Evolutionary conservation across 768 basidiomycete species (phyloP), one percentile per base, ranked within the genome.

Genomic region (Sistotremastrum niveocremeum): DNA sequence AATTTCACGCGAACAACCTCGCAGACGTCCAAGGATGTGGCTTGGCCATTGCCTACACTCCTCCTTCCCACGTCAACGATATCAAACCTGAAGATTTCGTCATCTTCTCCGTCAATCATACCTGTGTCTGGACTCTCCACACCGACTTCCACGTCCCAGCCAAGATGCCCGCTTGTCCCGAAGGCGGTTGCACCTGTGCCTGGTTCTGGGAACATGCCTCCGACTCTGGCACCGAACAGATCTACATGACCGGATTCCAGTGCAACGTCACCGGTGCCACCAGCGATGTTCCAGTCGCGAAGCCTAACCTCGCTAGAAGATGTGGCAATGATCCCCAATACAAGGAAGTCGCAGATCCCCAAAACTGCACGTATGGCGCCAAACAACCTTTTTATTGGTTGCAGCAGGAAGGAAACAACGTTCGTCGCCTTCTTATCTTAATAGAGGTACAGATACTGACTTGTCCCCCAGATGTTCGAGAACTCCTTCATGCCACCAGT

Each of bases 31-130:
- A 67, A 42, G 79, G 81, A 7, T 84, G 81, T 56, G 75, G 72
- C 1, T 63, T 89, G 33, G 82, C 74, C 0, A 86, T 89, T 51
- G 73, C 81, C n/a, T 86, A 89, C 65, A 78, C 82, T 58, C 20
- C 20, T 20, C 20, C 20, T 20, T 72, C 61, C 51, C 66, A 85
- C 52, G 73, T 68, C 1, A 62, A 57, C 0, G 52, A 69, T 0
- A 71, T 87, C 5, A 60, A 76, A 54, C 82, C 82, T 0, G 72
- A 69, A 39, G 81, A 85, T 61, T 79, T 86, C 54, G 71, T 76
- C 0, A 65, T 86, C 7, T 85, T 86, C 59, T 80, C 76, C 47
- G 72, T 84, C 8, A 84, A 85, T 56, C 78, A 81, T 41, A 79
- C 76, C 0, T 84, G 82, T 51, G 82, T 84, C 0, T 86, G 78